Conservation (phyloP, 2,329 filamentous ascomycete species). For the Paecilomyces formosus region DNA sequence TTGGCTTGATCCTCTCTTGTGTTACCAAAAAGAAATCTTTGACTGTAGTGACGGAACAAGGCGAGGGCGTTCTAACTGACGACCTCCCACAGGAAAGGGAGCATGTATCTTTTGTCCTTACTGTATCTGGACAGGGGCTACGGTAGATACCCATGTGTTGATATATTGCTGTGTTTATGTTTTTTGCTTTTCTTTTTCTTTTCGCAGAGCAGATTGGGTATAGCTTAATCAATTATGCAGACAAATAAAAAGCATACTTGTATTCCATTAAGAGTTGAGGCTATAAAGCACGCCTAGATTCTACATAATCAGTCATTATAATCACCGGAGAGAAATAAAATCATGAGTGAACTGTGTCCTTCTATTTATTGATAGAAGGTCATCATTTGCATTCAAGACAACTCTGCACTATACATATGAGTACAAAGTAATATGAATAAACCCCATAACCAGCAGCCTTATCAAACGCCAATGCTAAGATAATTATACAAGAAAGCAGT, state of each 20-base stretch:
- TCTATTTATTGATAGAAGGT: neutral
- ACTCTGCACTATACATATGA: neutral
- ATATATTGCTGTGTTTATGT: slow-evolving; percentile 4
- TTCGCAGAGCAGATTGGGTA: neutral
- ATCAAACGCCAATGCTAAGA: slow-evolving; percentile 1
- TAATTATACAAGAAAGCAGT: neutral
- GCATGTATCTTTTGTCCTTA: slow-evolving; percentile 5
- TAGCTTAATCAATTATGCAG: neutral
- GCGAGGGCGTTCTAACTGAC: neutral
- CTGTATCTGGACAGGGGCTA: slow-evolving; percentile 8
- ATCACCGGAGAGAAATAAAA: neutral
- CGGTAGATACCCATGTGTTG: slow-evolving; percentile 24
- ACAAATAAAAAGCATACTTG: neutral
- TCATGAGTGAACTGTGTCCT: neutral
- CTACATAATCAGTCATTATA: neutral
- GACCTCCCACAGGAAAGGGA: slow-evolving; percentile 2
- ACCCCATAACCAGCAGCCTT: neutral
- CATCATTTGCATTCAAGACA: neutral
- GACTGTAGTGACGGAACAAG: neutral
- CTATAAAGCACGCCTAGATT: too few relatives aligned
- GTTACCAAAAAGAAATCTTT: neutral
- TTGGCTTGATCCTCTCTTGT: neutral
- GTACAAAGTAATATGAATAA: neutral
- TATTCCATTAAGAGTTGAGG: neutral
- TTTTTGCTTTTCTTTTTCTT: neutral